These are phyloP conservation scores for Termitomyces titanicus DNA, from an alignment of 768 basidiomycete species.

Conservation along the genomic window DNA sequence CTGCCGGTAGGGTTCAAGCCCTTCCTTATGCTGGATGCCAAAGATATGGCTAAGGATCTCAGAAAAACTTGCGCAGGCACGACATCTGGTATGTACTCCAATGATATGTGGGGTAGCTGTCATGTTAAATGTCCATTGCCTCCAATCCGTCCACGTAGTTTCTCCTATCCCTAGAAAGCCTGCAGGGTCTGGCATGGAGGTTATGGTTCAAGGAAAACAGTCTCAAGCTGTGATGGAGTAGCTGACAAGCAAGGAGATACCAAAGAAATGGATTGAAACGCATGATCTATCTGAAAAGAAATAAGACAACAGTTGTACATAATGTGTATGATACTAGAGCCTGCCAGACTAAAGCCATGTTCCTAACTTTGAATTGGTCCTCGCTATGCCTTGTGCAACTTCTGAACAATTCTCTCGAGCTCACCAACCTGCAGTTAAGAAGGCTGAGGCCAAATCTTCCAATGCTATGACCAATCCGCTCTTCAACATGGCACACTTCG, in stretches of 20 bases:
- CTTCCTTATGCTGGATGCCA: conserved; percentile 60
- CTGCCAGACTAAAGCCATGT: too few species aligned
- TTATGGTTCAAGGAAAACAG: conserved; percentile 87
- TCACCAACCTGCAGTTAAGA: conserved; percentile 60
- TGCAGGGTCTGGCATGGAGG: conserved; percentile 51
- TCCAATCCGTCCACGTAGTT: conserved; percentile 38
- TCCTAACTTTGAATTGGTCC: too few species aligned
- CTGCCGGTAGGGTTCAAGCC: conserved; percentile 62
- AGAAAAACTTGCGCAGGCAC: conserved; percentile 74
- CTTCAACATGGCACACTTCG: conserved; percentile 93
- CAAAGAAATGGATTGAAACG: conserved; percentile 76
- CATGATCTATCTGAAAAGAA: conserved; percentile 49
- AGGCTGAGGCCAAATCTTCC: conserved; percentile 40
- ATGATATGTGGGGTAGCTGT: not conserved
- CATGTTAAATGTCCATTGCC: not conserved
- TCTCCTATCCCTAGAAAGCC: conserved; percentile 57
- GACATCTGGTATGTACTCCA: conserved; percentile 56
- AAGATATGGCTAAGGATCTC: conserved; percentile 76
- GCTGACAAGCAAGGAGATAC: conserved; percentile 66
- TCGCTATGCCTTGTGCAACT: conserved; percentile 74
- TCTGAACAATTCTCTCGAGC: conserved; percentile 67
- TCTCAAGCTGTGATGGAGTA: conserved; percentile 61
- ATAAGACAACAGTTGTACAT: conserved; percentile 20
- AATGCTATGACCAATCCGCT: conserved; percentile 74
- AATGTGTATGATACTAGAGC: too few species aligned